These are phyloP conservation scores for Talinum fruticosum DNA, from an alignment of 148 eudicot genomes.

Conservation along the genomic window DNA sequence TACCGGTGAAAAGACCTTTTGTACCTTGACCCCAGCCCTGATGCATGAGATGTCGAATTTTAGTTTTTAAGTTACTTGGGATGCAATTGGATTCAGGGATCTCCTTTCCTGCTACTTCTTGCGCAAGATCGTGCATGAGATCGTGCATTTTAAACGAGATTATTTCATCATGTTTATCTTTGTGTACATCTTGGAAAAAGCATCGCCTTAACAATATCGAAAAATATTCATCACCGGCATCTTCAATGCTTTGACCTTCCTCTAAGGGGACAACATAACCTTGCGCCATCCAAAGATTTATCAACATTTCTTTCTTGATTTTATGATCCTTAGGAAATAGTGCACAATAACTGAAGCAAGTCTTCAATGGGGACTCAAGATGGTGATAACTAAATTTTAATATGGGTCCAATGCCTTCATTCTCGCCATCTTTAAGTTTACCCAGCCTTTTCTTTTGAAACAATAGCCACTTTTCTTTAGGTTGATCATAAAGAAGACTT, in stretches of 20 bases:
- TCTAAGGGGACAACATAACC: too few species aligned
- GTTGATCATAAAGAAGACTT: constrained; percentile 18
- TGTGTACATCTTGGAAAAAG: background rate
- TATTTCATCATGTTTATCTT: background rate
- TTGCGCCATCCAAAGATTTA: too few species aligned
- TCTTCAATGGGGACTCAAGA: background rate
- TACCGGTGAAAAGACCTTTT: background rate
- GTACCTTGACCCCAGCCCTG: background rate
- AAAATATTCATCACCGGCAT: constrained; percentile 1
- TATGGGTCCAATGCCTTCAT: constrained; percentile 20
- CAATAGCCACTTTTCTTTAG: constrained; percentile 30
- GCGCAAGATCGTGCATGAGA: background rate
- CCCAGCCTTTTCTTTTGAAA: constrained; percentile 23
- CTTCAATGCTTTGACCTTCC: constrained; percentile 5
- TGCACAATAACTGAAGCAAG: constrained; percentile 12
- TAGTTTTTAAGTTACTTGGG: background rate
- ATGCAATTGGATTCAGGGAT: background rate
- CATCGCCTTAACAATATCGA: background rate
- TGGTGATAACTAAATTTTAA: constrained; percentile 34
- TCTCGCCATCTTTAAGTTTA: constrained; percentile 11
- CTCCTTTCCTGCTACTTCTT: background rate
- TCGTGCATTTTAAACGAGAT: constrained; percentile 13
- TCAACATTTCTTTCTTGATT: too few species aligned
- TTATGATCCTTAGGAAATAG: too few species aligned
- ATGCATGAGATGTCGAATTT: background rate